A percentile compares a stretch with the other conserved stretches of the same genome.
These are phyloP conservation scores for Neopestalotiopsis sp. DNA, from an alignment of 2,329 filamentous ascomycete species.

Conservation along the genomic window DNA sequence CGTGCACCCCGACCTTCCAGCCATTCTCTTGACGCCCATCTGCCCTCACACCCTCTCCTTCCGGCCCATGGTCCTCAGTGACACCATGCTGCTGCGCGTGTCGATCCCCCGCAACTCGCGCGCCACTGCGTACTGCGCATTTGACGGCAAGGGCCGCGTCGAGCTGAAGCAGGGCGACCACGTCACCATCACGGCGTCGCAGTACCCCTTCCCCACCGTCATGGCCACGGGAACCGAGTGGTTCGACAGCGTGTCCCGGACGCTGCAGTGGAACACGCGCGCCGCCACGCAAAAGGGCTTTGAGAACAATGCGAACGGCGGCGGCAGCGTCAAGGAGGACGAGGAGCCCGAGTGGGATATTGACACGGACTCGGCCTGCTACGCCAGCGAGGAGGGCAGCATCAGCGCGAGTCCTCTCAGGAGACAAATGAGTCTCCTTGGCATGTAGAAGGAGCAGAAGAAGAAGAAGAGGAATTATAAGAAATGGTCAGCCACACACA, in stretches of 20 bases:
- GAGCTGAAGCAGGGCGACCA: conserved; percentile 93
- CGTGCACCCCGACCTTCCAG: conserved; percentile 95
- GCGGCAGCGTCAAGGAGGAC: conserved; percentile 54
- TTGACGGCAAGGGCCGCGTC: conserved; percentile 95
- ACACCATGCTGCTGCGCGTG: conserved; percentile 90
- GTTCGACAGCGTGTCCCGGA: conserved; percentile 94
- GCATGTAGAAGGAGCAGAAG: conserved; percentile 48
- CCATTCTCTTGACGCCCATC: conserved; percentile 94
- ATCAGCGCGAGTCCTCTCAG: conserved; percentile 70
- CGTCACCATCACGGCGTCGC: conserved; percentile 93
- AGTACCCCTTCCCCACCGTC: conserved; percentile 97
- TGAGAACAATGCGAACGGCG: conserved; percentile 50
- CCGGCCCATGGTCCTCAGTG: conserved; percentile 95
- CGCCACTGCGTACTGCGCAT: conserved; percentile 94
- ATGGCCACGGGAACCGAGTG: conserved; percentile 89
- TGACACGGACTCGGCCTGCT: conserved; percentile 80
- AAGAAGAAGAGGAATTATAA: neutral
- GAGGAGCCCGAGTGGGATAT: conserved; percentile 84
- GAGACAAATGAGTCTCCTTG: conserved; percentile 75
- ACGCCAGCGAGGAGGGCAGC: conserved; percentile 75
- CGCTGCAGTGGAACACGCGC: conserved; percentile 92
- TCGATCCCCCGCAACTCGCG: conserved; percentile 84
- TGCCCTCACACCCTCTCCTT: conserved; percentile 97
- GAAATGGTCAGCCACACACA: neutral
- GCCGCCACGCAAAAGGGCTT: conserved; percentile 93